Conservation (phyloP, 2,329 filamentous ascomycete species). For the Clarireedia hainanense region DNA sequence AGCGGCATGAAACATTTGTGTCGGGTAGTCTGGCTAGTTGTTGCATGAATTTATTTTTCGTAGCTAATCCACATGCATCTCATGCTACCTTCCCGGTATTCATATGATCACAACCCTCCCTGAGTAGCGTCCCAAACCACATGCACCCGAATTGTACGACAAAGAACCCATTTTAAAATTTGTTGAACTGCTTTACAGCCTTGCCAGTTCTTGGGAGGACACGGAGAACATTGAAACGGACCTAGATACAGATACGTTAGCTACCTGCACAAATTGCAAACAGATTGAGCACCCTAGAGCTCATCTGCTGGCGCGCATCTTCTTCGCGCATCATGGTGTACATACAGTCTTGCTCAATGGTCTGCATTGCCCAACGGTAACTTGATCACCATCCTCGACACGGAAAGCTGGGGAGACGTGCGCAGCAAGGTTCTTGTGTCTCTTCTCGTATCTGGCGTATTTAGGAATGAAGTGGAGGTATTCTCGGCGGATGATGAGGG, state of each 20-base stretch:
- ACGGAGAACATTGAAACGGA: slow-evolving; percentile 99
- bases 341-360: slow-evolving; percentile 99
- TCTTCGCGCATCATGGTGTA: slow-evolving; percentile 27
- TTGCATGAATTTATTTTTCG: slow-evolving; percentile 25
- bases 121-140: slow-evolving; percentile 28
- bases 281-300: not conserved
- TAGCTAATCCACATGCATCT: slow-evolving; percentile 27
- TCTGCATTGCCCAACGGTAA: slow-evolving; percentile 98
- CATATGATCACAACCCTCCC: slow-evolving; percentile 27
- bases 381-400: slow-evolving; percentile 99
- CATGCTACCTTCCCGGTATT: slow-evolving; percentile 21
- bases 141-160: slow-evolving; percentile 23
- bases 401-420: slow-evolving; percentile 99
- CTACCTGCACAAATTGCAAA: not conserved
- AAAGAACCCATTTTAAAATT: slow-evolving; percentile 66
- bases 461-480: slow-evolving; percentile 99
- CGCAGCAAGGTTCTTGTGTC: slow-evolving; percentile 99
- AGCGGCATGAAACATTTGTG: not conserved
- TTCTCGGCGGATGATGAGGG: slow-evolving; percentile 97
- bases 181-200: slow-evolving; percentile 94
- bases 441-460: slow-evolving; percentile 99
- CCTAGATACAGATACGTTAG: slow-evolving; percentile 42
- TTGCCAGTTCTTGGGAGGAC: slow-evolving; percentile 97
- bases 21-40: slow-evolving; percentile 17
- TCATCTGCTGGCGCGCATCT: not conserved